Conservation (phyloP, 306 rosid genomes). For the Trichosanthes cucumerina region DNA sequence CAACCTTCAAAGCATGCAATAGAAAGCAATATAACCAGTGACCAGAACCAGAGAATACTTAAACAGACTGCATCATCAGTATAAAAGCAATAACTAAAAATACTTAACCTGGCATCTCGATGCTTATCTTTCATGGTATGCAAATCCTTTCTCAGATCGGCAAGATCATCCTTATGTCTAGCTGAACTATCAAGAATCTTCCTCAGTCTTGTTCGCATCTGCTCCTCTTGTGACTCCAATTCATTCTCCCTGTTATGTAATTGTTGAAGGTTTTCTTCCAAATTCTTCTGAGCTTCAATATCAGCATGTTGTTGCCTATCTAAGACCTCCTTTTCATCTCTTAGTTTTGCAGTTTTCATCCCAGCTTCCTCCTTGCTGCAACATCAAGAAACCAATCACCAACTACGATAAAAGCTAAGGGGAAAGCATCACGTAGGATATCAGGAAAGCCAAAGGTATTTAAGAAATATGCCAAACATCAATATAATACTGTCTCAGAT, state of each 20-base stretch:
- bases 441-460: background rate
- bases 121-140: constrained; percentile 65
- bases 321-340: constrained; percentile 85
- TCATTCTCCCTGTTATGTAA: constrained; percentile 61
- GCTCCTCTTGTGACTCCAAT: constrained; percentile 61
- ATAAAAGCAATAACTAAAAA: background rate
- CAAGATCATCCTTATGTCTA: constrained; percentile 40
- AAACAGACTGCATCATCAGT: background rate
- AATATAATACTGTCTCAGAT: background rate
- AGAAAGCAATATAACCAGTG: background rate
- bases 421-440: background rate
- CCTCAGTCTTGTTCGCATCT: constrained; percentile 59
- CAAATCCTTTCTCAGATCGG: constrained; percentile 48
- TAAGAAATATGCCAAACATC: background rate
- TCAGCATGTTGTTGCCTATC: constrained; percentile 94
- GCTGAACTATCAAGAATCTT: constrained; percentile 49
- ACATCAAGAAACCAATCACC: constrained; percentile 16
- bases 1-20: background rate
- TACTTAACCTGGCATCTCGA: constrained; percentile 54
- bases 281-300: constrained; percentile 81
- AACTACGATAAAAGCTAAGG: background rate
- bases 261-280: constrained; percentile 91
- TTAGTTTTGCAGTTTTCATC: constrained; percentile 81
- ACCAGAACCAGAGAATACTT: background rate
- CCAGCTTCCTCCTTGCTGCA: constrained; percentile 95